Base-by-base conservation (phyloP, 331 rosid species). In the Telfairia occidentalis region DNA sequence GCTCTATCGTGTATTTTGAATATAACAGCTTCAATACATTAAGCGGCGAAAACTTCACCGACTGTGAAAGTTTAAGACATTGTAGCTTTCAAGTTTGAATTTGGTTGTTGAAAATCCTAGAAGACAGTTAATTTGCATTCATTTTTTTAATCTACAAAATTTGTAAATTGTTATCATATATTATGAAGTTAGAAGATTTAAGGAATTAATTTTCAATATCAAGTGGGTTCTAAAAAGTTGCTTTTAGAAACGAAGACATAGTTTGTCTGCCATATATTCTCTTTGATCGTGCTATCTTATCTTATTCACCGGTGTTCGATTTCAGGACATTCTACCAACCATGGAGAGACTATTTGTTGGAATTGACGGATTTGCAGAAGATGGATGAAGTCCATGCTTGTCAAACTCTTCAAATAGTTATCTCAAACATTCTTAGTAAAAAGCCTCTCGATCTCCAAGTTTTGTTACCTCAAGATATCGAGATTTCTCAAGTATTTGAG, bases 351-450 rank as follows among this genome's bases (percentile, higher is more conserved):
- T 82, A 50, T 19, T 75, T 83, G 0, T 65, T 73, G 85, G 88
- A 82, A 73, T 57, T 58, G 21, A 83, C 76, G 32, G 81, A 85
- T 70, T 73, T 77, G 18, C 87, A 88, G 82, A 88, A 77, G 81
- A 77, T 88, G 82, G 97, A 83, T 37, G 96, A 89, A 86, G 80
- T 87, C 79, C 92, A 89, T 81, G 88, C 96, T 75, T 87, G 97
- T 75, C 83, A 80, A 71, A 82, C 74, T 65, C 85, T 93, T 58
- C 53, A 89, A 63, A 72, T 83, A 78, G 77, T 86, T 61, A 59
- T 84, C 54, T 83, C 96, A 46, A 89, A 88, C 79, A 77, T 78
- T 57, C 86, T 91, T 26, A 74, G 84, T 40, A 86, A 84, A 73
- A 83, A 69, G 74, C 76, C 87, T 49, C 35, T 83, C 21, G 89